Percentiles rank a stretch among this genome's conserved stretches.
Conservation (phyloP, 2,329 filamentous ascomycete genomes). For the Pyricularia grisea region DNA sequence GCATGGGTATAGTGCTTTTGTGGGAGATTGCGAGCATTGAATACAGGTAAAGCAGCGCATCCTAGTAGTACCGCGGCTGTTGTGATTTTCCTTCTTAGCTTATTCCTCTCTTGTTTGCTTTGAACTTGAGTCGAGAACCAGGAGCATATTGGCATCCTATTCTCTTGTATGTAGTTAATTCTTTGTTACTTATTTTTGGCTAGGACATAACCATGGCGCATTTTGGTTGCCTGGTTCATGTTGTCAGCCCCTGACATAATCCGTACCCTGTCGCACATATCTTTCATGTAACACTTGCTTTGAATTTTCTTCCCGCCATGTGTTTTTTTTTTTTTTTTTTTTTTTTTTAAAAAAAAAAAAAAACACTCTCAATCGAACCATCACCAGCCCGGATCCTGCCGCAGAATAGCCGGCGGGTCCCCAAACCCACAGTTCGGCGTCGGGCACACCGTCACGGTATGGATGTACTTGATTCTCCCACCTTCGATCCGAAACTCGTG, state of each 20-base stretch:
- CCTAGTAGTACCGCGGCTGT: background rate
- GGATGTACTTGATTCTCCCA: conserved; percentile 21
- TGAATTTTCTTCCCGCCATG: too few relatives aligned
- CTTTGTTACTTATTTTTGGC: background rate
- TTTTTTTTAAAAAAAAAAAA: too few relatives aligned
- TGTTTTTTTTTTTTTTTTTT: too few relatives aligned
- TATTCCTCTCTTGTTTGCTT: background rate
- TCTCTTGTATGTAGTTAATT: background rate
- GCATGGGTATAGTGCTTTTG: background rate
- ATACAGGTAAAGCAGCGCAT: background rate
- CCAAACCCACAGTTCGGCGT: conserved; percentile 5
- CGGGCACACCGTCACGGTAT: conserved; percentile 20
- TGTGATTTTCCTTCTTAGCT: background rate
- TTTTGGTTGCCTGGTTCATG: background rate
- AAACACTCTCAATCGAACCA: background rate
- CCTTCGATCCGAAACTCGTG: conserved; percentile 24
- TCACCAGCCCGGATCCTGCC: conserved; percentile 4
- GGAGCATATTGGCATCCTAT: background rate
- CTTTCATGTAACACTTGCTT: background rate
- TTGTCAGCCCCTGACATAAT: background rate
- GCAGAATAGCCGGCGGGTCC: conserved; percentile 1
- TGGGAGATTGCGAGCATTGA: background rate
- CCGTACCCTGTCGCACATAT: background rate
- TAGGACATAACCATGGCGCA: background rate
- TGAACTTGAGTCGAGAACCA: background rate